These are phyloP conservation scores for Huntiella bhutanensis DNA, from an alignment of 2,329 filamentous ascomycete species.

Conservation along the genomic window DNA sequence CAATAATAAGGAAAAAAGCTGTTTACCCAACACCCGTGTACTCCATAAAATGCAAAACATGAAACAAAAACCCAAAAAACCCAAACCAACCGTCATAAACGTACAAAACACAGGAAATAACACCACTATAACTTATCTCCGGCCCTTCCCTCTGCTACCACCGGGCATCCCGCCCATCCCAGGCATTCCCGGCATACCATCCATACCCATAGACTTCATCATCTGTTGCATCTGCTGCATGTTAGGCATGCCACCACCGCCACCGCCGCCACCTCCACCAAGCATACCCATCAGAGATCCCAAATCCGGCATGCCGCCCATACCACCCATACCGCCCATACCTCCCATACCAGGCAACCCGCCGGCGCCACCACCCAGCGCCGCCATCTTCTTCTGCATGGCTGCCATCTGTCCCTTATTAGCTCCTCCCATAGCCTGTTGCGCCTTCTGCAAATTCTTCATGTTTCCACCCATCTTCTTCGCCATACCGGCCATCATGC, in stretches of 20 bases:
- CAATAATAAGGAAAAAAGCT: not conserved
- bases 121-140: not conserved
- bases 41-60: constrained; percentile 3
- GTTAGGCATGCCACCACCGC: constrained; percentile 44
- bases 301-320: constrained; percentile 60
- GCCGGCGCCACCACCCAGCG: constrained; percentile 63
- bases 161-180: constrained; percentile 18
- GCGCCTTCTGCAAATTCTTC: constrained; percentile 91
- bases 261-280: constrained; percentile 47
- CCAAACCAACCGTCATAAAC: constrained; percentile 3
- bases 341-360: constrained; percentile 40
- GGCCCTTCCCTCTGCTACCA: constrained; percentile 12
- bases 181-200: constrained; percentile 19
- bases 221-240: constrained; percentile 69
- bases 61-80: constrained; percentile 4
- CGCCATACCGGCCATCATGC: constrained; percentile 98
- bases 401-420: constrained; percentile 87
- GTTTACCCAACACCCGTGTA: not conserved
- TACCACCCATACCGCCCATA: constrained; percentile 41
- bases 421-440: constrained; percentile 74
- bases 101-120: not conserved
- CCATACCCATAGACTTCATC: constrained; percentile 54
- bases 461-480: constrained; percentile 98
- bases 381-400: constrained; percentile 95
- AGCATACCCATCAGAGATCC: constrained; percentile 84